These are phyloP conservation scores for Verbascum thapsus DNA, from an alignment of 257 asterid genomes.

Conservation along the genomic window DNA sequence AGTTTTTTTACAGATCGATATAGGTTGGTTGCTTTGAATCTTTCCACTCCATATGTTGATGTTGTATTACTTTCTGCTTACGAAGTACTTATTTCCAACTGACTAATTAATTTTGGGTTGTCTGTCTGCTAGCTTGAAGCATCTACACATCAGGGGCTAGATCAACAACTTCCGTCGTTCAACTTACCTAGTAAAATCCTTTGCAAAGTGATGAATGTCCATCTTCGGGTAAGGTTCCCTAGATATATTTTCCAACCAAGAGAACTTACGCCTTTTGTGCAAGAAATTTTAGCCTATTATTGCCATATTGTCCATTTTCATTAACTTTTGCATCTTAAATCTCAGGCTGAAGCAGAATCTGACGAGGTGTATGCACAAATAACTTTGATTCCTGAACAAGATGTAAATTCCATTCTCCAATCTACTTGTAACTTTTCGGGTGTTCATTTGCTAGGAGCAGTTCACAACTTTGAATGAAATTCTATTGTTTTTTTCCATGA, in stretches of 20 bases:
- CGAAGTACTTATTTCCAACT: neutral
- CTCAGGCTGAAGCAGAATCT: slow-evolving; percentile 89
- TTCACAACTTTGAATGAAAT: neutral
- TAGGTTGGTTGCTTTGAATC: slow-evolving; percentile 1
- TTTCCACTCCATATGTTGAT: neutral
- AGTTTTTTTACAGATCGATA: neutral
- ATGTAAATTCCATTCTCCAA: slow-evolving; percentile 48
- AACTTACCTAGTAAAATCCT: slow-evolving; percentile 86
- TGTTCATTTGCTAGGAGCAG: slow-evolving; percentile 26
- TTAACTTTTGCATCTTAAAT: slow-evolving; percentile 27
- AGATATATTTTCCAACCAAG: slow-evolving; percentile 11
- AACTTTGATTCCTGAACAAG: slow-evolving; percentile 76
- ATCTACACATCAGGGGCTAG: slow-evolving; percentile 84
- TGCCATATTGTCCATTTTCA: slow-evolving; percentile 13
- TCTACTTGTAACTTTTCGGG: slow-evolving; percentile 24
- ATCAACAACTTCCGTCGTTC: slow-evolving; percentile 90
- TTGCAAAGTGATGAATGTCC: slow-evolving; percentile 87
- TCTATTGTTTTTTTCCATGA: slow-evolving; percentile 10
- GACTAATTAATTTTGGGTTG: slow-evolving; percentile 27
- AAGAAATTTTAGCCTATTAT: neutral
- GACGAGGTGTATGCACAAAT: slow-evolving; percentile 96
- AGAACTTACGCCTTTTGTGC: slow-evolving; percentile 16
- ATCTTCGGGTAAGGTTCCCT: slow-evolving; percentile 67
- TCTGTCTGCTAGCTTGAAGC: slow-evolving; percentile 85
- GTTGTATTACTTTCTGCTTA: slow-evolving; percentile 8